Base-by-base conservation (phyloP, 148 eudicot genomes). In the Diospyros lotus region DNA sequence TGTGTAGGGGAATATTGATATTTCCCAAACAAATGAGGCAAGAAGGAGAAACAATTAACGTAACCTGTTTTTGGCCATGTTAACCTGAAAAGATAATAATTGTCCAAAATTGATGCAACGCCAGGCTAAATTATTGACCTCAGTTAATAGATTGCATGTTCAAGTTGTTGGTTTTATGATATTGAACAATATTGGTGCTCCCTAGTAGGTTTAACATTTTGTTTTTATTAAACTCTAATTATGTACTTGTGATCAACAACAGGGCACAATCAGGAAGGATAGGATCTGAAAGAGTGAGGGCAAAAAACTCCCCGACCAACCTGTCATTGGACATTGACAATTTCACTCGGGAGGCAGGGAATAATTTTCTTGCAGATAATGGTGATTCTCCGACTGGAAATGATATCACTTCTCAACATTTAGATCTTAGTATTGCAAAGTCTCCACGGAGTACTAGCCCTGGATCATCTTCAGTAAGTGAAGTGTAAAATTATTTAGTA, bases 391-490 rank as follows among this genome's bases (percentile, higher is more conserved):
- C 8, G 7, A 76, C 75, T 64, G 82, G 72, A 69, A n/a, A 72
- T 60, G 87, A 84, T 79, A 59, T 79, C 64, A 44, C 74, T 39
- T 10, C 73, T 65, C 64, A 73, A 60, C 77, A 79, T 63, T 60
- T 64, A 18, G 82, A 84, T 74, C 75, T 75, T 15, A 55, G 60
- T 48, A 62, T 71, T 6, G 54, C 79, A 48, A 85, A 82, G 75
- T 39, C 75, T 62, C 64, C 66, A 17, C 58, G 64, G 67, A 77
- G 75, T 60, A 80, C 18, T 17, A 66, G 53, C 67, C 69, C 58
- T 45, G 41, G 69, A 62, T 69, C 76, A 70, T 75, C 71, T 10
- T 11, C 73, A 5, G 88, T 86, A 83, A 76, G 88, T 77, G 63
- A 69, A 43, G 52, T 68, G 10, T 12, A 54, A 13, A 40, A 48